These are phyloP conservation scores for Pichia sp. DNA, from an alignment of 1,139 yeast species.

Conservation along the genomic window DNA sequence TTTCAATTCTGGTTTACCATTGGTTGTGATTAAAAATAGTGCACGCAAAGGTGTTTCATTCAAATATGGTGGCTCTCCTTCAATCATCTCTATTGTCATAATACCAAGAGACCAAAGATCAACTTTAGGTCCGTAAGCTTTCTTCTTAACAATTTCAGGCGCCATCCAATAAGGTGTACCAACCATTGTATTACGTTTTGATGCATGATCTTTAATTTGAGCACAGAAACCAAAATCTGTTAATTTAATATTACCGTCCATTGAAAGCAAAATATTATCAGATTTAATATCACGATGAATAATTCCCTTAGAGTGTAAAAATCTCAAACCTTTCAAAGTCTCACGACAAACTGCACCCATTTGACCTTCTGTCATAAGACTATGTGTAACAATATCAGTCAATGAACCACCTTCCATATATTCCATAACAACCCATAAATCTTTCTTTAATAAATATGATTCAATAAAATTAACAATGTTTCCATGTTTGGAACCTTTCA, in stretches of 20 bases:
- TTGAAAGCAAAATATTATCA: constrained; percentile 77
- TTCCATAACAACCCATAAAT: constrained; percentile 96
- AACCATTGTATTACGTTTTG: constrained; percentile 93
- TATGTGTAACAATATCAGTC: constrained; percentile 92
- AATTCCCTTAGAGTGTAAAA: constrained; percentile 87
- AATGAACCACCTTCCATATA: constrained; percentile 97
- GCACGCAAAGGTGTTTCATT: constrained; percentile 94
- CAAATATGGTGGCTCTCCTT: constrained; percentile 96
- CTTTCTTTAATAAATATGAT: constrained; percentile 66
- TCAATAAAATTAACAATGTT: constrained; percentile 91
- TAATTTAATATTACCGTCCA: constrained; percentile 83
- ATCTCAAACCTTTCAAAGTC: constrained; percentile 76
- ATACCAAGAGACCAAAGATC: constrained; percentile 97
- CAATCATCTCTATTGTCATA: constrained; percentile 97
- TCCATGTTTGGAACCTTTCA: constrained; percentile 86
- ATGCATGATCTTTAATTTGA: constrained; percentile 77
- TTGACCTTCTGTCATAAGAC: constrained; percentile 95
- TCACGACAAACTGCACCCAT: constrained; percentile 95
- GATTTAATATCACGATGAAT: constrained; percentile 96
- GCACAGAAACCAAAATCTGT: constrained; percentile 94
- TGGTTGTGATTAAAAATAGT: constrained; percentile 84
- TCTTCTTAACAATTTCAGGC: constrained; percentile 90
- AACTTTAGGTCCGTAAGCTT: constrained; percentile 94
- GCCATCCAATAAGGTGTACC: constrained; percentile 99
- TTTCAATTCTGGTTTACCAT: constrained; percentile 88